Base-by-base conservation (phyloP, 805 yeast genomes). In the Lachancea waltii region DNA sequence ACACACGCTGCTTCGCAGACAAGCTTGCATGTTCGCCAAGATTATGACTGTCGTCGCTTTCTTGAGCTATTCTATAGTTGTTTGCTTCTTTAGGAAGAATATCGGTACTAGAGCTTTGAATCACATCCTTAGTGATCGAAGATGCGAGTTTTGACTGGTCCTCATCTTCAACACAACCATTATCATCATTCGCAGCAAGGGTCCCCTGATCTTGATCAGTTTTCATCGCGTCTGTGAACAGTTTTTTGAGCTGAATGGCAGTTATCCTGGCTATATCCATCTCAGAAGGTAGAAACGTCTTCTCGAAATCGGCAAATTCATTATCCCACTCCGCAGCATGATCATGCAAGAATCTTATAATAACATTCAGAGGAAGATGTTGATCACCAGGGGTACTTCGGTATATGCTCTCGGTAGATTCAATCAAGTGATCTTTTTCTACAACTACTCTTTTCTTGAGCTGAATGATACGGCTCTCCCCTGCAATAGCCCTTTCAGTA, bases 261-360 rank as follows among this genome's bases (percentile, higher is more conserved):
- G 98, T 89, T 30, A 92, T 84, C 45, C 85, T 71, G 4, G 95
- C 79, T 48, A 92, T 84, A 69, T 92, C 98, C 51, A 81, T 85
- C 58, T 92, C 97, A 7, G 95, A 78, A 1, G 97, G 97, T 43
- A 90, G 70, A 54, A 73, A 92, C 15, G 70, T 70, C 30, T 72
- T 71, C 43, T 85, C 97, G 63, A 92, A 90, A 6, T 76, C 82
- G 25, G 76, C 71, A 51, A 92, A 87, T 41, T 81, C 95, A 16
- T 62, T 50, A 60, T 90, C 95, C 97, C 97, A 92, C 28, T 69
- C 73, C 16, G 85, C 87, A 3, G 95, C 89, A 20, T 79, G 63
- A 40, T 82, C 87, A 52, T 90, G 96, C 13, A 90, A 67, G 24
- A 72, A 72, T 49, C 90, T 67, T 19, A 87, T 62, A 2, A 83